phyloP scores from a whole-genome alignment of 2,329 filamentous ascomycete genomes.

The Periglandula ipomoeae region DNA sequence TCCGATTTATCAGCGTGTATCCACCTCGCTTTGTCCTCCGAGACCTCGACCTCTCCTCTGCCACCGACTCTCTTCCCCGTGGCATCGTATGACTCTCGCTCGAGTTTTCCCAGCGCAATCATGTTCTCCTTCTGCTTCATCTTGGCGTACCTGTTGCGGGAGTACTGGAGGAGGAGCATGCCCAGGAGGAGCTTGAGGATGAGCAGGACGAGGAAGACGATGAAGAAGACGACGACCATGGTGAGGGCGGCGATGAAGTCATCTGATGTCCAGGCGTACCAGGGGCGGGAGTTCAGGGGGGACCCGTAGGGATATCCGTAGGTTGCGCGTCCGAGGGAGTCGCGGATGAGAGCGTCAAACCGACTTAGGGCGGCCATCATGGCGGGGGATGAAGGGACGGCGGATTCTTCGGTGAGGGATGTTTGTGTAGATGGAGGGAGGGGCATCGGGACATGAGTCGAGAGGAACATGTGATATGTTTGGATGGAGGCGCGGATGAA shows the following conservation, averaged over 20 bases:
- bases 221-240: slow-evolving; percentile 80
- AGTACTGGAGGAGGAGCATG: slow-evolving; percentile 74
- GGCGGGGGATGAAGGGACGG: slow-evolving; percentile 57
- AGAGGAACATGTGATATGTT: slow-evolving; percentile 96
- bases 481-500: slow-evolving; percentile 93
- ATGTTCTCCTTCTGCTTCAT: slow-evolving; percentile 66
- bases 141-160: slow-evolving; percentile 65
- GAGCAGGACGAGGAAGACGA: slow-evolving; percentile 75
- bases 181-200: slow-evolving; percentile 79
- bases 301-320: slow-evolving; percentile 48
- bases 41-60: slow-evolving; percentile 78
- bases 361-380: slow-evolving; percentile 70
- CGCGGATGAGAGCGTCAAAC: slow-evolving; percentile 66
- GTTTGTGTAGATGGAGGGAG: slow-evolving; percentile 56
- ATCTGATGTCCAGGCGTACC: slow-evolving; percentile 55
- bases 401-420: slow-evolving; percentile 54
- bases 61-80: slow-evolving; percentile 70
- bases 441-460: slow-evolving; percentile 72
- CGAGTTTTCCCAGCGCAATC: slow-evolving; percentile 34
- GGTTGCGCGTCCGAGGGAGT: slow-evolving; percentile 65
- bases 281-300: slow-evolving; percentile 30
- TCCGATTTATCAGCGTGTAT: slow-evolving; percentile 82
- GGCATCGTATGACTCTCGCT: slow-evolving; percentile 51
- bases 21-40: slow-evolving; percentile 76
- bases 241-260: slow-evolving; percentile 67